Evolutionary conservation across 1,139 yeast genomes (phyloP).

Genomic region (Ogataea hybrid): DNA sequence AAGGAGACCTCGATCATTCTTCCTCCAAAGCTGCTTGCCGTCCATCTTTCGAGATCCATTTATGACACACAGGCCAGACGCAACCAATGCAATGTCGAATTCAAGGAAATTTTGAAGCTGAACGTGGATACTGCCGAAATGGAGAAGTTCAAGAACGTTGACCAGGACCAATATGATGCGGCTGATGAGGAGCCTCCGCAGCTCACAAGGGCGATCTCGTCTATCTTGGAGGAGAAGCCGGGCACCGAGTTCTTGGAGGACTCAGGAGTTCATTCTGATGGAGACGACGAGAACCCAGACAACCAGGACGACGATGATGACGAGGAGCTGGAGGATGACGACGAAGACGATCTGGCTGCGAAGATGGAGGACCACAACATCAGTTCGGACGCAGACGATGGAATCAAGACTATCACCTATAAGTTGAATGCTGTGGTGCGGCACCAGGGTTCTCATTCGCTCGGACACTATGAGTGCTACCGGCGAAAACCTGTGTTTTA

Average conservation of each 20-base stretch:
- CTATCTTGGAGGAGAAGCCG: slow-evolving; percentile 11
- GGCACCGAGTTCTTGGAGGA: slow-evolving; percentile 15
- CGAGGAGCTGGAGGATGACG: slow-evolving; percentile 26
- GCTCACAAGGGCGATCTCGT: slow-evolving; percentile 12
- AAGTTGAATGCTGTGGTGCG: slow-evolving; percentile 69
- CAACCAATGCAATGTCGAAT: slow-evolving; percentile 71
- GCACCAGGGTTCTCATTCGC: slow-evolving; percentile 85
- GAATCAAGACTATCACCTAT: slow-evolving; percentile 41
- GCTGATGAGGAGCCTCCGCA: slow-evolving; percentile 1
- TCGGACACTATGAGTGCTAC: slow-evolving; percentile 88
- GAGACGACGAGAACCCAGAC: slow-evolving; percentile 1
- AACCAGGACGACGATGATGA: slow-evolving; percentile 19
- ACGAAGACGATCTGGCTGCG: slow-evolving; percentile 18
- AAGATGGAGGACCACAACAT: slow-evolving; percentile 11
- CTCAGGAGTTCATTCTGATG: slow-evolving; percentile 3
- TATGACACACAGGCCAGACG: slow-evolving; percentile 72
- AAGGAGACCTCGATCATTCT: slow-evolving; percentile 59
- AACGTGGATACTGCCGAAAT: slow-evolving; percentile 47
- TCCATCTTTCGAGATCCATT: slow-evolving; percentile 82
- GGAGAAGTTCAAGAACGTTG: slow-evolving; percentile 35
- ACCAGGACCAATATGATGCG: background rate
- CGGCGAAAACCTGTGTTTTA: slow-evolving; percentile 64
- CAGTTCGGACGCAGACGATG: slow-evolving; percentile 5
- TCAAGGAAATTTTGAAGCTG: slow-evolving; percentile 56
- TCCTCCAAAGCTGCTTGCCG: slow-evolving; percentile 68